Evolutionary conservation across 805 yeast species (phyloP).

Genomic region (Nakazawaea laoshanensis): DNA sequence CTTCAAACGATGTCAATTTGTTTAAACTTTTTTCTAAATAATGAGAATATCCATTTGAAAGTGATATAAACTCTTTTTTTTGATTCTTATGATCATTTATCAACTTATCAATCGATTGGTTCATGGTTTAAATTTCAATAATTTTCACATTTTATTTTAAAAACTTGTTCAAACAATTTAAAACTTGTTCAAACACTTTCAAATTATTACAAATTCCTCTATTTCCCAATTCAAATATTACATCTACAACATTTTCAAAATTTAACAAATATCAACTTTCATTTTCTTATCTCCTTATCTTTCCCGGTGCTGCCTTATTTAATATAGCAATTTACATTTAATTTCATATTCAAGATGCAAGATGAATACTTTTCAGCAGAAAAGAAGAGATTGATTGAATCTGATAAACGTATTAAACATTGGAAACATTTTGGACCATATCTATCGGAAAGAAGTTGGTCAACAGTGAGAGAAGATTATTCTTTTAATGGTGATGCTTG

Average conservation of each 20-base stretch:
- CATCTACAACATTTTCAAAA: too few relatives aligned
- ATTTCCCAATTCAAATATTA: too few relatives aligned
- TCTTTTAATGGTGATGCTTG: constrained; percentile 85
- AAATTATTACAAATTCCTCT: too few relatives aligned
- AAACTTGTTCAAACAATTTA: too few relatives aligned
- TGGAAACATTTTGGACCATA: constrained; percentile 93
- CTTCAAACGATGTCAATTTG: constrained; percentile 3
- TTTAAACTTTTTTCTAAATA: constrained; percentile 7
- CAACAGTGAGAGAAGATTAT: constrained; percentile 83
- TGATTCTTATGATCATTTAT: constrained; percentile 1
- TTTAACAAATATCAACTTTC: too few relatives aligned
- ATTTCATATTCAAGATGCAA: background rate
- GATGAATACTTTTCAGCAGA: constrained; percentile 3
- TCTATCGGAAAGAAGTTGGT: constrained; percentile 83
- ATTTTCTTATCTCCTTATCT: too few relatives aligned
- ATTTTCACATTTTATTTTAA: too few relatives aligned
- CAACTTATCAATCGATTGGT: too few relatives aligned
- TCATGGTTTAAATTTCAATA: too few relatives aligned
- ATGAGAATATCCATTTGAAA: constrained; percentile 6
- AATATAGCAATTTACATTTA: too few relatives aligned
- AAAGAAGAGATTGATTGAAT: constrained; percentile 27
- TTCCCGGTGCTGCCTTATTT: too few relatives aligned
- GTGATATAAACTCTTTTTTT: constrained; percentile 4
- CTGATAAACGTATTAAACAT: constrained; percentile 34
- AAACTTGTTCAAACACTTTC: too few relatives aligned